Percentiles rank a stretch among this genome's conserved stretches.
phyloP scores from a whole-genome alignment of 176 grass and related monocot species.

The Phragmites australis region DNA sequence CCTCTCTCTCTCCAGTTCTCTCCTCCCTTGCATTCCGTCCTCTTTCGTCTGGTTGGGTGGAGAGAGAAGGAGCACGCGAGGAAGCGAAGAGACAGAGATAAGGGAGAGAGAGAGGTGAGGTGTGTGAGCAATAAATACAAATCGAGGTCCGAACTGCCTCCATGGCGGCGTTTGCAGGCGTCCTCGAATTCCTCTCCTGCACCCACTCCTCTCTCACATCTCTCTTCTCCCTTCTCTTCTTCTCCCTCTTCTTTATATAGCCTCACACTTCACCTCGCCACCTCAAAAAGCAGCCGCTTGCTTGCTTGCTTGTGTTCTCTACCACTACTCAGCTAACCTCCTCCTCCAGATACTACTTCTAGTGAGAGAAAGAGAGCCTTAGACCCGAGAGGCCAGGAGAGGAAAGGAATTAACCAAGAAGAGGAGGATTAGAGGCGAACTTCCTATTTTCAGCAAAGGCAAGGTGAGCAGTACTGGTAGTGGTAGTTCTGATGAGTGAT shows the following conservation, averaged over 20 bases:
- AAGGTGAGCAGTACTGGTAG: slow-evolving; percentile 38
- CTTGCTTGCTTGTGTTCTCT: slow-evolving; percentile 10
- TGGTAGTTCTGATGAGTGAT: slow-evolving; percentile 10
- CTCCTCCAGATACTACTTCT: slow-evolving; percentile 36
- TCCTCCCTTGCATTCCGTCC: background rate
- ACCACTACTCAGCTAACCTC: slow-evolving; percentile 27
- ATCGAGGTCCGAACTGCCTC: slow-evolving; percentile 63
- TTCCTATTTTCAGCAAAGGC: slow-evolving; percentile 42
- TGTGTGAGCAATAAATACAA: slow-evolving; percentile 70
- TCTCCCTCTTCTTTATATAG: slow-evolving; percentile 56
- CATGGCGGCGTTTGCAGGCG: slow-evolving; percentile 88
- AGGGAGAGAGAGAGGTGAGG: slow-evolving; percentile 34
- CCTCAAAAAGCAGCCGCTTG: slow-evolving; percentile 44
- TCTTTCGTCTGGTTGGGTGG: slow-evolving; percentile 43
- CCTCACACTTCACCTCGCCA: slow-evolving; percentile 24
- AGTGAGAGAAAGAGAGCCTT: background rate
- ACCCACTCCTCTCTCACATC: slow-evolving; percentile 19
- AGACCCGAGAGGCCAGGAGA: slow-evolving; percentile 10
- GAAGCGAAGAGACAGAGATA: slow-evolving; percentile 3
- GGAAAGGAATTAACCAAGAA: slow-evolving; percentile 23
- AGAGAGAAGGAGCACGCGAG: slow-evolving; percentile 44
- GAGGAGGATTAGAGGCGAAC: slow-evolving; percentile 36
- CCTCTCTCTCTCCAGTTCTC: slow-evolving; percentile 31
- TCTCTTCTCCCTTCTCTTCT: background rate
- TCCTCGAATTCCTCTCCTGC: slow-evolving; percentile 53